Evolutionary conservation across 805 yeast species (phyloP).

Genomic region (Zygosaccharomyces kombuchaensis): DNA sequence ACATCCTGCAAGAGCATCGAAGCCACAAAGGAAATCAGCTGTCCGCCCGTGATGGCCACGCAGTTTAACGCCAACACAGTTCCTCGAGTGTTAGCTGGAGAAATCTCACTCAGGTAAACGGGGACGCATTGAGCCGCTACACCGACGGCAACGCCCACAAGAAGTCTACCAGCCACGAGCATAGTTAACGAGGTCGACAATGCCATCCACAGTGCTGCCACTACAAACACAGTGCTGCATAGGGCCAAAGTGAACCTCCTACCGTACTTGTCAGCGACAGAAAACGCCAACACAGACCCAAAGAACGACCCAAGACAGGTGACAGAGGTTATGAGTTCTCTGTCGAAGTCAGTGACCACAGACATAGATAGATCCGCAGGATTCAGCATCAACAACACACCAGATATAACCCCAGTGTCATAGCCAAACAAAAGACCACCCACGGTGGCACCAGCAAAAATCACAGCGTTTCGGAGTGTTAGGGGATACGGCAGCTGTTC

Average conservation of each 20-base stretch:
- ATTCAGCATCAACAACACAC: constrained; percentile 46
- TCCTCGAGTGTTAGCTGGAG: constrained; percentile 42
- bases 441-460: constrained; percentile 40
- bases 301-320: constrained; percentile 53
- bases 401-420: constrained; percentile 62
- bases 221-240: constrained; percentile 44
- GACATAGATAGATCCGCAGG: constrained; percentile 38
- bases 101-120: constrained; percentile 49
- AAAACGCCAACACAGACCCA: constrained; percentile 49
- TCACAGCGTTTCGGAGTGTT: constrained; percentile 18
- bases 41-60: constrained; percentile 48
- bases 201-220: constrained; percentile 48
- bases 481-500: constrained; percentile 29
- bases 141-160: constrained; percentile 72
- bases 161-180: constrained; percentile 50
- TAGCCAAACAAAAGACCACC: constrained; percentile 63
- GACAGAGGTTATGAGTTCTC: constrained; percentile 42
- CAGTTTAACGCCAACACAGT: constrained; percentile 38
- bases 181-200: constrained; percentile 38
- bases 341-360: constrained; percentile 35
- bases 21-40: constrained; percentile 41
- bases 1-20: constrained; percentile 34
- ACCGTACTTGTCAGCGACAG: constrained; percentile 48
- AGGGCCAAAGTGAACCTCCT: constrained; percentile 37
- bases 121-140: constrained; percentile 66